A percentile compares a stretch with the other conserved stretches of the same genome.
Conservation (phyloP, 1,284 basidiomycete genomes). For the Ustilago lituana region DNA sequence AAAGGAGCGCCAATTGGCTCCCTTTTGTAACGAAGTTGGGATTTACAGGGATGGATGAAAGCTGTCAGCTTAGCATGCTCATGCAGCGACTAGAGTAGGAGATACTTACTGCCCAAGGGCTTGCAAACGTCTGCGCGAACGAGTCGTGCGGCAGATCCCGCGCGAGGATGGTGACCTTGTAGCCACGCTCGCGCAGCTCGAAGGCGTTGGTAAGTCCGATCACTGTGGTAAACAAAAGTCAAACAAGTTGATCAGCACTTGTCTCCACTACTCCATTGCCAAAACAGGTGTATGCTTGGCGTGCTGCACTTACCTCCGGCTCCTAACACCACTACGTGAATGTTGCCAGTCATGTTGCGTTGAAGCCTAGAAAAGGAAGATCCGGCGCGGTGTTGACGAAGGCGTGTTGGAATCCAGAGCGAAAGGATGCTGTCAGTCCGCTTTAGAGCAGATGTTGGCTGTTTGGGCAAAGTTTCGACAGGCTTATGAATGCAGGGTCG, state of each 20-base stretch:
- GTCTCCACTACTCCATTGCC: too few species aligned
- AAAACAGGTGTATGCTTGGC: not conserved
- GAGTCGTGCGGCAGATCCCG: constrained; percentile 76
- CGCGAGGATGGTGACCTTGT: constrained; percentile 74
- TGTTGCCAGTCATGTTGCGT: not conserved
- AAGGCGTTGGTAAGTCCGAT: constrained; percentile 70
- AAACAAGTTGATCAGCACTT: too few species aligned
- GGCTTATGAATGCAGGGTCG: too few species aligned
- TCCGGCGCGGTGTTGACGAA: not conserved
- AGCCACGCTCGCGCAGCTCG: constrained; percentile 68
- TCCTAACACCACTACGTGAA: constrained; percentile 47
- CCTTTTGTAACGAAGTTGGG: constrained; percentile 57
- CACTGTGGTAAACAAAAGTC: constrained; percentile 66
- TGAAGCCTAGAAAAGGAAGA: too few species aligned
- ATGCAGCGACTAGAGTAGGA: not conserved
- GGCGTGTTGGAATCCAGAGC: not conserved
- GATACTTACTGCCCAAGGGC: constrained; percentile 73
- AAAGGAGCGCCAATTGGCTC: constrained; percentile 77
- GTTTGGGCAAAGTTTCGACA: too few species aligned
- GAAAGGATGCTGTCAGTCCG: too few species aligned
- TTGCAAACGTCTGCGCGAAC: constrained; percentile 74
- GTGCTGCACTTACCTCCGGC: constrained; percentile 46
- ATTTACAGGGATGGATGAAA: too few species aligned
- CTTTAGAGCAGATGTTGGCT: too few species aligned
- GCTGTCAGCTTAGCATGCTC: too few species aligned